Percentiles rank a stretch among this genome's conserved stretches.
Conservation (phyloP, 257 asterid species). For the Agastache rugosa region DNA sequence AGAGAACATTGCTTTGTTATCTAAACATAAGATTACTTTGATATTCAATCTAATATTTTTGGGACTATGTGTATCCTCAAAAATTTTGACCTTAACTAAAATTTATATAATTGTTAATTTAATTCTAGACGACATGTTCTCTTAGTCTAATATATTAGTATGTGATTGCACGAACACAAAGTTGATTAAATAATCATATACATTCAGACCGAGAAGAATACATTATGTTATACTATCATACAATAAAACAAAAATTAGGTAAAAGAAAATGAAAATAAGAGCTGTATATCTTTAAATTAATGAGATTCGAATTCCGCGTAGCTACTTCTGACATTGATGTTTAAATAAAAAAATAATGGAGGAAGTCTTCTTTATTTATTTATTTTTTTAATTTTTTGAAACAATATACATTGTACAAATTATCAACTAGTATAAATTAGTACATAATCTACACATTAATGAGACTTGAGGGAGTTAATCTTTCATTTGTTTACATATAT, state of each 20-base stretch:
- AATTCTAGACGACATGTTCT: neutral
- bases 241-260: neutral
- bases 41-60: neutral
- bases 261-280: neutral
- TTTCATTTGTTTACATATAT: neutral
- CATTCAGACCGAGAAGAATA: neutral
- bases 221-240: neutral
- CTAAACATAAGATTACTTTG: neutral
- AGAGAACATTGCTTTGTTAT: too few relatives aligned
- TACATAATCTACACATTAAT: too few relatives aligned
- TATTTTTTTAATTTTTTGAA: too few relatives aligned
- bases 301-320: neutral
- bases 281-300: neutral
- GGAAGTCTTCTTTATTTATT: too few relatives aligned
- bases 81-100: neutral
- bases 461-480: neutral
- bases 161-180: neutral
- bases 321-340: slow-evolving; percentile 10
- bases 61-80: neutral
- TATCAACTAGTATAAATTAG: too few relatives aligned
- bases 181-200: neutral
- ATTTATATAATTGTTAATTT: neutral
- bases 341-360: neutral
- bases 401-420: too few relatives aligned
- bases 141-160: neutral